Base-by-base conservation (phyloP, 2,329 filamentous ascomycete genomes). In the Epichloe scottii region DNA sequence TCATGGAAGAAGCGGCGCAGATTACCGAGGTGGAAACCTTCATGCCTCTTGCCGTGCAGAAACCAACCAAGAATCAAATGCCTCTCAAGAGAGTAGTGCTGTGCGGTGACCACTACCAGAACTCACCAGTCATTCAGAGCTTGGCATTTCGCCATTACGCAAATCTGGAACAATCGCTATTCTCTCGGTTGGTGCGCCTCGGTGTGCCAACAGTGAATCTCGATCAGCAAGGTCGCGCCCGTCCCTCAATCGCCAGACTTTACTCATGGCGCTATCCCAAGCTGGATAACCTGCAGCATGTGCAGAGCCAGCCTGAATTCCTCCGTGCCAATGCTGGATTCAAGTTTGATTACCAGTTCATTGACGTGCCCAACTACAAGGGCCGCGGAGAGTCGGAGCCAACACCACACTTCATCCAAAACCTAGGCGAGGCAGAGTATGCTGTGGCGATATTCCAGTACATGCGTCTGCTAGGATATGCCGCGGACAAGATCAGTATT, bases 1-100 rank as follows among this genome's bases (percentile, higher is more conserved):
- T 98, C 49, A 96, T 98, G 87, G 93, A 98, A 71, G 93, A 98
- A 74, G 91, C 93, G 5, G 93, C 93, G 12, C 93, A 98, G 63
- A 91, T 98, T 62, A 98, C 91, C 0, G 93, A 98, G 66, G 87
- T 96, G 44, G 93, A 98, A 65, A 95, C 89, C 56, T 97, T 98
- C 68, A 89, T 98, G 56, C 93, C 93, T 0, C 75, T 95, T 49
- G 87, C 90, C n/a, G 77, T 98, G 68, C 94, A 98, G 64, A 88
- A 87, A 56, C 81, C 85, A 19, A 79, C 81, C 57, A 73, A 84
- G 48, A 85, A 85, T 35, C 77, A 88, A 61, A 77, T 87, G 58
- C 81, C 83, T 3, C 71, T 98, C 12, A 89, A 96, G 66, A 78
- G 94, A 40, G 83, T 98, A 5, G 88, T 98, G 3, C 76, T 98